Percentiles rank a stretch among this genome's conserved stretches.
phyloP scores from a whole-genome alignment of 2,329 filamentous ascomycete genomes.

The Nectriaceae sp. region DNA sequence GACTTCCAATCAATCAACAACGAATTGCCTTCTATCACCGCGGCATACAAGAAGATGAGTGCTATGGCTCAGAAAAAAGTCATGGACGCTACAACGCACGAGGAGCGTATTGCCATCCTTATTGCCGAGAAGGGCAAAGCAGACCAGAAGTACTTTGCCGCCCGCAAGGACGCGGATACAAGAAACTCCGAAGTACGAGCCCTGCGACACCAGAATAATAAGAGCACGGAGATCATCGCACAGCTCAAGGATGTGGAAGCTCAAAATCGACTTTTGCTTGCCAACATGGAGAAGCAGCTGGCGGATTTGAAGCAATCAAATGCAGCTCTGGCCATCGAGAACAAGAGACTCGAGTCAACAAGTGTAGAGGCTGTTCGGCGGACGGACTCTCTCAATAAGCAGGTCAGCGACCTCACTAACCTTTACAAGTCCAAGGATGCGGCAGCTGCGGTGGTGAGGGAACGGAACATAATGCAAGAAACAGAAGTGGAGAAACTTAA shows the following conservation, averaged over 20 bases:
- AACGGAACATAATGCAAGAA: constrained; percentile 64
- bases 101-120: constrained; percentile 75
- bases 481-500: constrained; percentile 80
- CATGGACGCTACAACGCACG: constrained; percentile 70
- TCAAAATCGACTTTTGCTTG: constrained; percentile 71
- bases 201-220: constrained; percentile 79
- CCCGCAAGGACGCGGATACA: constrained; percentile 90
- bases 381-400: constrained; percentile 71
- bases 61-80: constrained; percentile 85
- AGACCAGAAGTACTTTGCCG: constrained; percentile 96
- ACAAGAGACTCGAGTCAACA: constrained; percentile 73
- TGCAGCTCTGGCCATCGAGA: constrained; percentile 67
- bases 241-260: constrained; percentile 90
- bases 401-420: constrained; percentile 75
- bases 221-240: constrained; percentile 90
- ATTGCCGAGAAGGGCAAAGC: constrained; percentile 92
- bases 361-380: constrained; percentile 69
- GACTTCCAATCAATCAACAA: constrained; percentile 84
- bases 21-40: constrained; percentile 86
- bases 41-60: constrained; percentile 87
- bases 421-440: constrained; percentile 76
- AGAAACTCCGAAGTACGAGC: constrained; percentile 78
- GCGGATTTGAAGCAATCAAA: constrained; percentile 81
- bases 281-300: constrained; percentile 89
- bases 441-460: constrained; percentile 50